These are phyloP conservation scores for Lyophyllum semitale DNA, from an alignment of 768 basidiomycete species.

Conservation along the genomic window DNA sequence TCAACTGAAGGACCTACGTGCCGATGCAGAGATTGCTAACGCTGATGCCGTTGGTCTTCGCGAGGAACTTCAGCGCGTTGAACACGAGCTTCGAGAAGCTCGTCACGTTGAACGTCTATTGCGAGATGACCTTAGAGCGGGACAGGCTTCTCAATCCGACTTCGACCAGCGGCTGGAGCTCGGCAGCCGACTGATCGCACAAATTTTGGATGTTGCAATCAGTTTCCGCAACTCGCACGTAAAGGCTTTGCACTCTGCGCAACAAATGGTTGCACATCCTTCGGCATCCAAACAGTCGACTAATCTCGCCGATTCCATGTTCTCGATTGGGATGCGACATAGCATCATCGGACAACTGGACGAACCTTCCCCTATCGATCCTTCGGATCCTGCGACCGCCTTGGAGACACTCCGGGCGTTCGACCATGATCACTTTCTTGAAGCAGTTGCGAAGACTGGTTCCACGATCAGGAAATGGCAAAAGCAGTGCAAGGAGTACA, in stretches of 20 bases:
- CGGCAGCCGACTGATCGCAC: constrained; percentile 70
- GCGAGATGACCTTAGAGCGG: constrained; percentile 73
- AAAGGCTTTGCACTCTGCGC: constrained; percentile 66
- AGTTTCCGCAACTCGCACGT: constrained; percentile 77
- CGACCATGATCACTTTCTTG: constrained; percentile 85
- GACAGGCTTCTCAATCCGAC: constrained; percentile 65
- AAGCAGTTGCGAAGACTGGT: constrained; percentile 79
- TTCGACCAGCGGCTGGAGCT: constrained; percentile 70
- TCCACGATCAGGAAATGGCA: constrained; percentile 94
- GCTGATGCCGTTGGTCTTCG: constrained; percentile 69
- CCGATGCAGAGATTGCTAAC: constrained; percentile 63
- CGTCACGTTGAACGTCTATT: constrained; percentile 68
- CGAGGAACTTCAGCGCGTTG: constrained; percentile 72
- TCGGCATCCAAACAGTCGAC: constrained; percentile 45
- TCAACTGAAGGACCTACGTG: constrained; percentile 62
- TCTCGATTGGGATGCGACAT: constrained; percentile 54
- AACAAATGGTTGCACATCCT: constrained; percentile 58
- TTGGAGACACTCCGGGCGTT: constrained; percentile 72
- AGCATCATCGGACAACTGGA: constrained; percentile 52
- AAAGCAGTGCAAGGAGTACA: constrained; percentile 94
- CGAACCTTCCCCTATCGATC: constrained; percentile 78
- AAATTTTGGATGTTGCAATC: constrained; percentile 80
- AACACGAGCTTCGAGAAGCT: constrained; percentile 70
- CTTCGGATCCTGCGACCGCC: constrained; percentile 70
- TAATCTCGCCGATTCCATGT: constrained; percentile 50